phyloP scores from a whole-genome alignment of 805 yeast species.

The Millerozyma acaciae region DNA sequence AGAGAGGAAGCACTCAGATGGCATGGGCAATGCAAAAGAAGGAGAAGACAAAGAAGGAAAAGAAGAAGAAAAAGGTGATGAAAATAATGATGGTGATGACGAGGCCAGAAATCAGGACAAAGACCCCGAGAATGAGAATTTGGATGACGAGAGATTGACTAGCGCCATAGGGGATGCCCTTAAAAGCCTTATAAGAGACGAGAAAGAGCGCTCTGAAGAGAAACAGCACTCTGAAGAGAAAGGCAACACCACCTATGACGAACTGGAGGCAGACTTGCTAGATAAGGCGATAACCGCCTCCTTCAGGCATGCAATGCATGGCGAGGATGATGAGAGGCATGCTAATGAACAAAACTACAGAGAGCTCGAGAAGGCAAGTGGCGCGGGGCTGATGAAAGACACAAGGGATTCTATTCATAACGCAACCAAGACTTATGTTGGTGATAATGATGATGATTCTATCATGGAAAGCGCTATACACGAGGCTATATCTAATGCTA shows the following conservation, averaged over 20 bases:
- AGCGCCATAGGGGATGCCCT: conserved; percentile 1
- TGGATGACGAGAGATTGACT: conserved; percentile 7
- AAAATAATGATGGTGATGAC: conserved; percentile 10
- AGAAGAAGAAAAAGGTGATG: not conserved
- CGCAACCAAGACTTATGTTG: conserved; percentile 1
- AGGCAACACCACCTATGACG: too few species aligned
- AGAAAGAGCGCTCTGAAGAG: too few species aligned
- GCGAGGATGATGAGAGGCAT: not conserved
- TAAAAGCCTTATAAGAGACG: not conserved
- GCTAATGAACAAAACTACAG: not conserved
- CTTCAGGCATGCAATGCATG: conserved; percentile 12
- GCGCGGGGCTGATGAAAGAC: not conserved
- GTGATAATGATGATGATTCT: conserved; percentile 10
- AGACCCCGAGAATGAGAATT: conserved; percentile 4
- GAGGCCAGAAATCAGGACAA: not conserved
- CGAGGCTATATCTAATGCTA: conserved; percentile 26
- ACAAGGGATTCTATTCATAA: not conserved
- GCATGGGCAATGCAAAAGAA: not conserved
- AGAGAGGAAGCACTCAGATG: too few species aligned
- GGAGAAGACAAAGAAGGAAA: not conserved
- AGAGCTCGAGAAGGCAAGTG: conserved; percentile 2
- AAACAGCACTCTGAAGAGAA: too few species aligned
- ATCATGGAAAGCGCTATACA: conserved; percentile 25
- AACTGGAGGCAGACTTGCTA: too few species aligned
- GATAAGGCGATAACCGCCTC: conserved; percentile 19